Percentiles rank a stretch among this genome's conserved stretches.
Evolutionary conservation across 148 eudicot species (phyloP).

Genomic region (Camellia sinensis): DNA sequence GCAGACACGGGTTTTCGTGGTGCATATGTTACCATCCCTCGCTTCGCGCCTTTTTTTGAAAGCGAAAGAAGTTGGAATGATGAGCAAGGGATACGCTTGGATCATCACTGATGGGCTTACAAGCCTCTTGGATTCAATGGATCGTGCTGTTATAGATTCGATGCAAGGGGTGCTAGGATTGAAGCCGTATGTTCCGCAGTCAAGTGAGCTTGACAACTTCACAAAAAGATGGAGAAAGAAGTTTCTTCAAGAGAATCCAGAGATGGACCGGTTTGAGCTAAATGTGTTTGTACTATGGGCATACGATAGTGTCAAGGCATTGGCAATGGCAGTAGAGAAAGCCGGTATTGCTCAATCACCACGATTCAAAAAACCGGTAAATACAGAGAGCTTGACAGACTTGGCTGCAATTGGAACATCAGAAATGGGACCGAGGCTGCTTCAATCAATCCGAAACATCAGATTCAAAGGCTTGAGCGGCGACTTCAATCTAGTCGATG

Average conservation of each 20-base stretch:
- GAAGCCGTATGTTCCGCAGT: slow-evolving; percentile 40
- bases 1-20: slow-evolving; percentile 66
- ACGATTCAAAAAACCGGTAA: slow-evolving; percentile 20
- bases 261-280: slow-evolving; percentile 21
- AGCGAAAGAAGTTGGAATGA: slow-evolving; percentile 60
- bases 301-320: slow-evolving; percentile 49
- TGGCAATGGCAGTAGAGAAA: slow-evolving; percentile 56
- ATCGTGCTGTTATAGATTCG: slow-evolving; percentile 27
- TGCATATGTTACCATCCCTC: slow-evolving; percentile 46
- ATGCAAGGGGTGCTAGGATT: slow-evolving; percentile 76
- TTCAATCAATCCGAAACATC: slow-evolving; percentile 24
- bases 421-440: slow-evolving; percentile 40
- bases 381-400: slow-evolving; percentile 25
- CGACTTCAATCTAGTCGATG: slow-evolving; percentile 36
- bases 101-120: slow-evolving; percentile 51
- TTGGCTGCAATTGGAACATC: slow-evolving; percentile 45
- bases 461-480: slow-evolving; percentile 62
- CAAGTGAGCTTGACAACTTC: slow-evolving; percentile 34
- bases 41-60: slow-evolving; percentile 47
- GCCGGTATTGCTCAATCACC: slow-evolving; percentile 16
- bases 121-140: slow-evolving; percentile 36
- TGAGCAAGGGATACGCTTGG: slow-evolving; percentile 69
- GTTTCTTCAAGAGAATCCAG: slow-evolving; percentile 40
- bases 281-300: slow-evolving; percentile 56
- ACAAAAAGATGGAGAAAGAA: slow-evolving; percentile 39